Conservation (phyloP, 495 filamentous ascomycete genomes). For the Talaromyces adpressus region DNA sequence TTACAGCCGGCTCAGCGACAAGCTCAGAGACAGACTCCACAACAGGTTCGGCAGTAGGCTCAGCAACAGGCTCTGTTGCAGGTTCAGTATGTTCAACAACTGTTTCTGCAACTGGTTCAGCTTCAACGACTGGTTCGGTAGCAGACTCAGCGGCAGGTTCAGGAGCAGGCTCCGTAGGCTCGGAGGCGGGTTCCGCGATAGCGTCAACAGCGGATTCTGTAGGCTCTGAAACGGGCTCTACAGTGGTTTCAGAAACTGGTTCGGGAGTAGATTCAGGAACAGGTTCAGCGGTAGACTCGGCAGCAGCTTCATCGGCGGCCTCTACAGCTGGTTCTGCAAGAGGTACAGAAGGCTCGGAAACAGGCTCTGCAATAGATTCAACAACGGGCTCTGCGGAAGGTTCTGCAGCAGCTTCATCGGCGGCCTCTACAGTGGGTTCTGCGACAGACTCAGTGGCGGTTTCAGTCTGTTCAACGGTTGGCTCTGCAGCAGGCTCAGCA, state of each 20-base stretch:
- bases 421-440: neutral
- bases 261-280: neutral
- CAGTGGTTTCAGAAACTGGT: neutral
- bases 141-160: neutral
- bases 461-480: neutral
- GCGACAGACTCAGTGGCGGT: neutral
- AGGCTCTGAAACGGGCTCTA: neutral
- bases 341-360: conserved; percentile 9
- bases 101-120: neutral
- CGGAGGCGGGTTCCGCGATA: neutral
- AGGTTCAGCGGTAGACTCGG: neutral
- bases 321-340: neutral
- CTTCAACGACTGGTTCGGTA: neutral
- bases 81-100: neutral
- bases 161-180: neutral
- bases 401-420: neutral
- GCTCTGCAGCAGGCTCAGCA: no score
- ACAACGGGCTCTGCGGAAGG: neutral
- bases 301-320: neutral
- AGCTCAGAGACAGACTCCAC: neutral
- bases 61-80: neutral
- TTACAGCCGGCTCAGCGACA: no score
- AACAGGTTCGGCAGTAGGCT: neutral
- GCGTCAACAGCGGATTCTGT: neutral
- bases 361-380: neutral